Conservation (phyloP, 176 grass and related monocot genomes). For the Saccharum officinarum region DNA sequence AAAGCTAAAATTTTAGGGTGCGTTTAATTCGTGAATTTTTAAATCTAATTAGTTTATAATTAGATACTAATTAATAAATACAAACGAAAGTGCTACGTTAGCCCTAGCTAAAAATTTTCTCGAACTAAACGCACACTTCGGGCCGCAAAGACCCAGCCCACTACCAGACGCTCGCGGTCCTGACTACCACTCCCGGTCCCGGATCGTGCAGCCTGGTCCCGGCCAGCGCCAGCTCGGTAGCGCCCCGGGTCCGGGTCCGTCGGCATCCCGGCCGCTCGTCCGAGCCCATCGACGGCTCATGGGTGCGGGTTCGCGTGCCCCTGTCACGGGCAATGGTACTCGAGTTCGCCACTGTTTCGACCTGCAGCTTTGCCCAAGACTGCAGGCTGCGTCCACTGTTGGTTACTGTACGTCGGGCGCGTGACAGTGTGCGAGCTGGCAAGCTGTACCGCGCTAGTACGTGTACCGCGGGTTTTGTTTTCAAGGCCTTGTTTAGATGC, state of each 20-base stretch:
- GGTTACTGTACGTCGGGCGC: neutral
- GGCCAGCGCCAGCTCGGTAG: neutral
- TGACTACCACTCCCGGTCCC: neutral
- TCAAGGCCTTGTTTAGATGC: too few relatives aligned
- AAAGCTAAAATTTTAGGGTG: too few relatives aligned
- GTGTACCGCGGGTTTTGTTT: neutral
- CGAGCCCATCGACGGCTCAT: neutral
- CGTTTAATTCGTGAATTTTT: too few relatives aligned
- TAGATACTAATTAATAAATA: too few relatives aligned
- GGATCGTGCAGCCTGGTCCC: neutral
- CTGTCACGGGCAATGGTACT: constrained; percentile 15
- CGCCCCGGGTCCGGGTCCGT: neutral
- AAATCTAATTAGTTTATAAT: too few relatives aligned
- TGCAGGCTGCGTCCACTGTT: neutral
- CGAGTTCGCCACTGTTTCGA: constrained; percentile 1
- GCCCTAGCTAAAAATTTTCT: too few relatives aligned
- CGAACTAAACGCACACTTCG: too few relatives aligned
- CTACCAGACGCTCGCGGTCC: too few relatives aligned
- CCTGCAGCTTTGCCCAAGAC: neutral
- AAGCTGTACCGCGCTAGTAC: neutral
- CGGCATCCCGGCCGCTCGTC: neutral
- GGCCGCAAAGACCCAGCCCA: too few relatives aligned
- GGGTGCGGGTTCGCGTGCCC: neutral
- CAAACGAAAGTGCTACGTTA: too few relatives aligned
- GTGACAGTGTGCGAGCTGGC: neutral